Conservation (phyloP, 768 basidiomycete species). For the Galerina sulciceps region DNA sequence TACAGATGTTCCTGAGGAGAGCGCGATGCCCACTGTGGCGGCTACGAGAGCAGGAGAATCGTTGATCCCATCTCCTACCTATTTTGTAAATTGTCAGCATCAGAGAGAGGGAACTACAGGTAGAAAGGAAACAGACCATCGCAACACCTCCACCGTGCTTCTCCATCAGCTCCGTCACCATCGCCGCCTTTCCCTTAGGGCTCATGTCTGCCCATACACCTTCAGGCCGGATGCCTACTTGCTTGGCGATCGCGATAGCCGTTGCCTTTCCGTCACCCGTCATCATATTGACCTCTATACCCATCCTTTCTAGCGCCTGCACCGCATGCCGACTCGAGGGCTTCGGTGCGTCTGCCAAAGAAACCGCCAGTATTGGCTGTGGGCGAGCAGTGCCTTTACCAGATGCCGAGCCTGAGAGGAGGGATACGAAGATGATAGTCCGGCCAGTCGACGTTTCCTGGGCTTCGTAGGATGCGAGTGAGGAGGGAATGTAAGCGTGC, state of each 20-base stretch:
- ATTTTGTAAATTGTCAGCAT: constrained; percentile 4
- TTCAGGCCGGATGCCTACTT: constrained; percentile 85
- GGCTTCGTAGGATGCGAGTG: constrained; percentile 66
- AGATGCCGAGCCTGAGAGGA: constrained; percentile 39
- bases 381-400: constrained; percentile 40
- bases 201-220: constrained; percentile 92
- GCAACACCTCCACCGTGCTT: constrained; percentile 76
- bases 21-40: constrained; percentile 94
- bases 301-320: constrained; percentile 81
- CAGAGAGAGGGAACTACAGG: neutral
- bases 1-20: constrained; percentile 95
- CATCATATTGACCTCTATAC: constrained; percentile 91
- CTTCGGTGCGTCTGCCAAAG: constrained; percentile 88
- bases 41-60: constrained; percentile 97
- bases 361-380: constrained; percentile 76
- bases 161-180: constrained; percentile 81
- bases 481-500: constrained; percentile 52
- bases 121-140: constrained; percentile 64
- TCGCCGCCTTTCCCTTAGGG: constrained; percentile 92
- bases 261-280: constrained; percentile 91
- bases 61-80: constrained; percentile 99
- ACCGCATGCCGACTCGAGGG: constrained; percentile 85
- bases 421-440: constrained; percentile 86
- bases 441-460: constrained; percentile 75
- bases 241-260: constrained; percentile 85